Evolutionary conservation across 345 rosid genomes (phyloP).

Genomic region (Durio zibethinus): DNA sequence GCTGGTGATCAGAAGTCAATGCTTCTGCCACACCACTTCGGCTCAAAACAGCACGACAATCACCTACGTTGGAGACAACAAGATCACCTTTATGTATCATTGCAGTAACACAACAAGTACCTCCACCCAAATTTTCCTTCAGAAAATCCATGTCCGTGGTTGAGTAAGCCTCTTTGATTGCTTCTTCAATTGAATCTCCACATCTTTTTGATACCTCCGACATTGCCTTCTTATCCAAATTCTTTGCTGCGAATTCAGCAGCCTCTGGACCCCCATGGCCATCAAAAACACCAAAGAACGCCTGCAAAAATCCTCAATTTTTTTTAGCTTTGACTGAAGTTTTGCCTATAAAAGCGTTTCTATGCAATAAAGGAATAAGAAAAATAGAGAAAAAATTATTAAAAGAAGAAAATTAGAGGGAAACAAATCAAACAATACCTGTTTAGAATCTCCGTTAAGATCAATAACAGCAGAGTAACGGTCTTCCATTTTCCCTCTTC

Average conservation of each 20-base stretch:
- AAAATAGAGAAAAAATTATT: background rate
- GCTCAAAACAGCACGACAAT: conserved; percentile 80
- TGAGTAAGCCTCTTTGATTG: conserved; percentile 53
- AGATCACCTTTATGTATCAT: conserved; percentile 51
- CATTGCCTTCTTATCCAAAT: conserved; percentile 57
- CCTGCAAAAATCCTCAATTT: conserved; percentile 54
- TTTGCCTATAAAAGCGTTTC: no score
- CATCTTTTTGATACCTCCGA: conserved; percentile 33
- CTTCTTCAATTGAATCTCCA: conserved; percentile 38
- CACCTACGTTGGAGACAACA: conserved; percentile 72
- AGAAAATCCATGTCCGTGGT: conserved; percentile 62
- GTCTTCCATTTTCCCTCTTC: conserved; percentile 89
- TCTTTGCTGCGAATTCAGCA: conserved; percentile 73
- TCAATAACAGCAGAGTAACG: conserved; percentile 64
- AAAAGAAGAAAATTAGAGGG: background rate
- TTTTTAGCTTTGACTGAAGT: no score
- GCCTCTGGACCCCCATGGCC: conserved; percentile 90
- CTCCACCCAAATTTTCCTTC: conserved; percentile 52
- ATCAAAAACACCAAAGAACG: conserved; percentile 77
- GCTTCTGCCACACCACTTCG: conserved; percentile 70
- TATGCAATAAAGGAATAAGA: background rate
- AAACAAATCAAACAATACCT: conserved; percentile 40
- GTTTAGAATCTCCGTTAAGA: conserved; percentile 53
- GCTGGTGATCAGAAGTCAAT: conserved; percentile 73
- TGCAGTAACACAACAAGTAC: conserved; percentile 83